Evolutionary conservation across 1,284 basidiomycete genomes (phyloP).

Genomic region (Tilletia walkeri): DNA sequence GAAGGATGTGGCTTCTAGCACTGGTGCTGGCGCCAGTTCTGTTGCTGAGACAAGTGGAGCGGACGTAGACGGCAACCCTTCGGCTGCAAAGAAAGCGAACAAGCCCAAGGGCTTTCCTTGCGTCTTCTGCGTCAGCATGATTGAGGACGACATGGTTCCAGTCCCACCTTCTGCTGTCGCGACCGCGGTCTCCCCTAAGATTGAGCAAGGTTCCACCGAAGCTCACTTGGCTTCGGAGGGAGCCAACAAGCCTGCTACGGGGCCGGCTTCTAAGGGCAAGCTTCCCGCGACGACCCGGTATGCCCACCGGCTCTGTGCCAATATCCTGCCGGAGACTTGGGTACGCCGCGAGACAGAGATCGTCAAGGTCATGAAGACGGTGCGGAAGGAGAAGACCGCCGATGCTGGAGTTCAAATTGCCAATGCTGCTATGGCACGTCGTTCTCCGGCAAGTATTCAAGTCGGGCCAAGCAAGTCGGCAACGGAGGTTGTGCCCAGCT

Average conservation of each 20-base stretch:
- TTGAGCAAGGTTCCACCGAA: not conserved
- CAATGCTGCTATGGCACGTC: not conserved
- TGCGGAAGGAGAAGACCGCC: constrained; percentile 20
- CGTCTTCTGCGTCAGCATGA: constrained; percentile 55
- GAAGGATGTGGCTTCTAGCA: not conserved
- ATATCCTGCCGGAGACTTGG: constrained; percentile 52
- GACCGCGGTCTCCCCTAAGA: not conserved
- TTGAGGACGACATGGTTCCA: constrained; percentile 34
- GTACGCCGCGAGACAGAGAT: constrained; percentile 25
- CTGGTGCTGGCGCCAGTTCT: not conserved
- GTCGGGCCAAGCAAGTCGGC: not conserved
- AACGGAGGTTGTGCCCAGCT: not conserved
- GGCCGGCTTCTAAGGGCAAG: constrained; percentile 27
- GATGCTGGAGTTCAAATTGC: constrained; percentile 20
- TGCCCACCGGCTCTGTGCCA: constrained; percentile 53
- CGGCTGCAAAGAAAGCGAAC: not conserved
- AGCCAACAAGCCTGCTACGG: constrained; percentile 16
- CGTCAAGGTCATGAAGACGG: not conserved
- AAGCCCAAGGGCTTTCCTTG: constrained; percentile 39
- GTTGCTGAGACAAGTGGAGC: not conserved
- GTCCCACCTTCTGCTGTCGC: constrained; percentile 22
- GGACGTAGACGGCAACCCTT: not conserved
- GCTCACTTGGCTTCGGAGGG: not conserved
- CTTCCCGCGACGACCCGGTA: constrained; percentile 25
- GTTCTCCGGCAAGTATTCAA: too few species aligned